phyloP scores from a whole-genome alignment of 2,329 filamentous ascomycete genomes.

The Microsporum ferrugineum region DNA sequence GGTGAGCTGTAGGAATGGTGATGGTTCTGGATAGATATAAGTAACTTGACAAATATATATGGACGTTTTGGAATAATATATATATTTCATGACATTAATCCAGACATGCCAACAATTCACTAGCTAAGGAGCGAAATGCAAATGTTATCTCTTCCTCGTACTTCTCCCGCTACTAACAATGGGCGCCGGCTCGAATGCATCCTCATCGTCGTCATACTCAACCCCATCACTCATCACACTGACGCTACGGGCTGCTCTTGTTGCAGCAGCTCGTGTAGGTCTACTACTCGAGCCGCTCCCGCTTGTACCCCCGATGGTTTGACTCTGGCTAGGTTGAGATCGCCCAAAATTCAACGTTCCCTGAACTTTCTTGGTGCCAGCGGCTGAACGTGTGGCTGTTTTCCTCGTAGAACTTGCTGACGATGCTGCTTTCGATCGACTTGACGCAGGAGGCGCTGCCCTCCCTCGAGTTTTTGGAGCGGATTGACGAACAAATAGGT shows the following conservation, averaged over 20 bases:
- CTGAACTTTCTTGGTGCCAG: constrained; percentile 19
- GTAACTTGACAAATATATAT: background rate
- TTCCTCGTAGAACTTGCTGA: constrained; percentile 20
- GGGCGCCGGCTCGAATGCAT: constrained; percentile 37
- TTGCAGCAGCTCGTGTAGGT: constrained; percentile 18
- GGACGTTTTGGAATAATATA: background rate
- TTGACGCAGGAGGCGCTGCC: constrained; percentile 1
- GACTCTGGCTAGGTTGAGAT: constrained; percentile 16
- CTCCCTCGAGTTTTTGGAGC: constrained; percentile 18
- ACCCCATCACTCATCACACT: constrained; percentile 29
- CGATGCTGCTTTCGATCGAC: constrained; percentile 13
- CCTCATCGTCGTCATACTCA: constrained; percentile 34
- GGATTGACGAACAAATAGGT: constrained; percentile 30
- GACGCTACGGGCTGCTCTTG: constrained; percentile 23
- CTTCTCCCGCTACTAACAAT: constrained; percentile 13
- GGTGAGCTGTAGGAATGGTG: background rate
- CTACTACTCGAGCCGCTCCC: constrained; percentile 7
- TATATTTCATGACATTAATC: background rate
- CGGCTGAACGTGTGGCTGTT: constrained; percentile 17
- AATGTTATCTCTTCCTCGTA: constrained; percentile 17
- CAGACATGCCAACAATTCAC: background rate
- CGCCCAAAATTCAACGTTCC: constrained; percentile 32
- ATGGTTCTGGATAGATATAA: background rate
- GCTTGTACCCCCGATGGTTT: constrained; percentile 15
- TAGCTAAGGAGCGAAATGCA: too few species aligned